Percentiles rank a stretch among this genome's conserved stretches.
Conservation (phyloP, 2,329 filamentous ascomycete species). For the Aspergillus sp. region DNA sequence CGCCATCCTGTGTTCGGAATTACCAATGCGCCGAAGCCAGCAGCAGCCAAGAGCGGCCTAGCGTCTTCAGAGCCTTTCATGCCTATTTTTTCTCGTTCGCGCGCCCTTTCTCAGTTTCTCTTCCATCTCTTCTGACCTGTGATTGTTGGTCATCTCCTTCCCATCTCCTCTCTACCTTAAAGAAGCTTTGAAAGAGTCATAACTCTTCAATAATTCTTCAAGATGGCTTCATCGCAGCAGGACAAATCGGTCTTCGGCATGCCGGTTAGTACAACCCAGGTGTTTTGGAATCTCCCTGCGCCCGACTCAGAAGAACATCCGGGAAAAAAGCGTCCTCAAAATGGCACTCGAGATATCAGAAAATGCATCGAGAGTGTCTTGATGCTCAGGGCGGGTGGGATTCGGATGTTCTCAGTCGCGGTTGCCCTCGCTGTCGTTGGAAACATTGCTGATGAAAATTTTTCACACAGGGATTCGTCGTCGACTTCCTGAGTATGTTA, state of each 20-base stretch:
- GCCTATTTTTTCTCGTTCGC: slow-evolving; percentile 43
- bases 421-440: not conserved
- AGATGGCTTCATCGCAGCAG: slow-evolving; percentile 50
- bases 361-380: not conserved
- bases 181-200: too few species aligned
- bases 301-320: slow-evolving; percentile 18
- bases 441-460: slow-evolving; percentile 35
- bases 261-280: slow-evolving; percentile 43
- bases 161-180: slow-evolving; percentile 47
- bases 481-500: slow-evolving; percentile 97
- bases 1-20: slow-evolving; percentile 2
- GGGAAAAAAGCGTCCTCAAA: slow-evolving; percentile 15
- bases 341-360: not conserved
- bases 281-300: slow-evolving; percentile 24
- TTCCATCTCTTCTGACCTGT: slow-evolving; percentile 41
- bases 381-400: not conserved
- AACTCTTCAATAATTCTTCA: slow-evolving; percentile 48
- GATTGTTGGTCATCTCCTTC: too few species aligned
- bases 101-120: slow-evolving; percentile 48
- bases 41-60: slow-evolving; percentile 32
- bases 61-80: slow-evolving; percentile 38
- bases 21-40: slow-evolving; percentile 17
- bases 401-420: slow-evolving; percentile 12
- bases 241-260: slow-evolving; percentile 61
- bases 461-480: slow-evolving; percentile 76